Conservation (phyloP, 805 yeast species). For the Candida ovalis region DNA sequence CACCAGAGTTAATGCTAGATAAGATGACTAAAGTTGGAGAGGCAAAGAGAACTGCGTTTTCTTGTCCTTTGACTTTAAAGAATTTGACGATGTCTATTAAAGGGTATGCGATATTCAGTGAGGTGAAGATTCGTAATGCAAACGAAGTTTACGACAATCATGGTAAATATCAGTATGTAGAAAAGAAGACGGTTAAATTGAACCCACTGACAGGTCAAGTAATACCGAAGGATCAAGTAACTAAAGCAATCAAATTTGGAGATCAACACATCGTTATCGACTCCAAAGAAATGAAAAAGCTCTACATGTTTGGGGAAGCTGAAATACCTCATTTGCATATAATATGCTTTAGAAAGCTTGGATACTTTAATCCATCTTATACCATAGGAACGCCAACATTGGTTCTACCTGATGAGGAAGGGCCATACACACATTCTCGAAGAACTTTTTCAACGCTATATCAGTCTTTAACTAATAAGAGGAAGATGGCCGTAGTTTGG, state of each 20-base stretch:
- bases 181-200: slow-evolving; percentile 38
- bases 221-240: slow-evolving; percentile 24
- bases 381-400: slow-evolving; percentile 54
- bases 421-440: slow-evolving; percentile 56
- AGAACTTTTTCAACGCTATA: slow-evolving; percentile 66
- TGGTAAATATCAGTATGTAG: slow-evolving; percentile 50
- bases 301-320: slow-evolving; percentile 31
- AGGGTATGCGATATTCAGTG: slow-evolving; percentile 64
- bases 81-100: slow-evolving; percentile 61
- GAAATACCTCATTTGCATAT: slow-evolving; percentile 54
- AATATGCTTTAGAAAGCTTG: slow-evolving; percentile 58
- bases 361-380: slow-evolving; percentile 46
- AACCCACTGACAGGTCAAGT: slow-evolving; percentile 43
- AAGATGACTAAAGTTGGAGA: slow-evolving; percentile 55
- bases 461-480: slow-evolving; percentile 48
- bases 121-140: slow-evolving; percentile 48
- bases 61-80: slow-evolving; percentile 55
- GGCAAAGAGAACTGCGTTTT: slow-evolving; percentile 58
- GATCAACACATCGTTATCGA: slow-evolving; percentile 39
- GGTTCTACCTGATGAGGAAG: slow-evolving; percentile 61
- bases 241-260: slow-evolving; percentile 43
- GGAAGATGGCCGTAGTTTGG: slow-evolving; percentile 67
- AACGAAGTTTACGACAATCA: slow-evolving; percentile 52
- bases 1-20: slow-evolving; percentile 40
- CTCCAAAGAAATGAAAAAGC: slow-evolving; percentile 33